These are phyloP conservation scores for Paramyrothecium sp. DNA, from an alignment of 2,329 filamentous ascomycete genomes.

Conservation along the genomic window DNA sequence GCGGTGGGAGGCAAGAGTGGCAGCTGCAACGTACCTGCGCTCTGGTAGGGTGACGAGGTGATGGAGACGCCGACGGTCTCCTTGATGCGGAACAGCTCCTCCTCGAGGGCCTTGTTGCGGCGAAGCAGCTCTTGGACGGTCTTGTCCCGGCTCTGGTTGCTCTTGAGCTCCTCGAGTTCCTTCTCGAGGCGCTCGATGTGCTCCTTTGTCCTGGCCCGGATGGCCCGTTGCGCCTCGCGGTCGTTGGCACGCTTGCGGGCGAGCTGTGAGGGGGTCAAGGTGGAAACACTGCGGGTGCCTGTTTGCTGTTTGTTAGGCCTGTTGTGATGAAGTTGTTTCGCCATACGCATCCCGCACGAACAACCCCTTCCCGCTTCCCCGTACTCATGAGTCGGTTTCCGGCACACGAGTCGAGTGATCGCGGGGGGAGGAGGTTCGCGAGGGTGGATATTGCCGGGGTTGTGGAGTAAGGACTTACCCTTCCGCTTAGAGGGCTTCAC, in stretches of 20 bases:
- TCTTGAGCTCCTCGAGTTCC: conserved; percentile 69
- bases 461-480: conserved; percentile 29
- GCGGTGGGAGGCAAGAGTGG: background rate
- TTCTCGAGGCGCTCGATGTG: conserved; percentile 78
- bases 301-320: conserved; percentile 6
- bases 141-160: conserved; percentile 45
- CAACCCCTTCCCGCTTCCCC: too few species aligned
- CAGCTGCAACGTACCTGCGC: conserved; percentile 31
- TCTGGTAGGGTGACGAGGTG: conserved; percentile 38
- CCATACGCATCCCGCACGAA: too few species aligned
- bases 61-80: conserved; percentile 43
- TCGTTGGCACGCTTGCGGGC: conserved; percentile 91
- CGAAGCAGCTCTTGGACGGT: conserved; percentile 51
- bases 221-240: conserved; percentile 84
- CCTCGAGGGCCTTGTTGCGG: conserved; percentile 53
- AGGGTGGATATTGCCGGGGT: too few species aligned
- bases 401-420: too few species aligned
- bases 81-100: conserved; percentile 46
- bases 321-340: background rate
- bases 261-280: conserved; percentile 83
- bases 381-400: background rate
- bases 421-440: too few species aligned
- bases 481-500: conserved; percentile 44
- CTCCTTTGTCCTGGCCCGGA: conserved; percentile 81
- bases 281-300: conserved; percentile 77